phyloP scores from a whole-genome alignment of 371 early-diverging fungal genomes.

The Phascolomyces articulosus region DNA sequence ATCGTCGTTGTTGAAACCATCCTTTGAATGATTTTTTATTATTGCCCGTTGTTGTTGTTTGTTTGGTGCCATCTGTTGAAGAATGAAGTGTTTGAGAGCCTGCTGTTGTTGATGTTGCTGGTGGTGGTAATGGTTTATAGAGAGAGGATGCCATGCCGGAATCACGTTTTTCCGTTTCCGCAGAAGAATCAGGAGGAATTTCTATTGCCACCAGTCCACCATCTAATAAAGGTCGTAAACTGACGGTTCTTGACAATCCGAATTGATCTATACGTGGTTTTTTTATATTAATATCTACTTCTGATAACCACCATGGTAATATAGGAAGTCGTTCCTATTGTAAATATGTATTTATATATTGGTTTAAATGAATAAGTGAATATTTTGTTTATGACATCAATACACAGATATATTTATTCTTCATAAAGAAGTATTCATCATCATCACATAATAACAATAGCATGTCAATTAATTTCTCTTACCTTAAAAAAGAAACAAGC shows the following conservation, averaged over 20 bases:
- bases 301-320: conserved; percentile 97
- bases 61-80: neutral
- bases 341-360: conserved; percentile 22
- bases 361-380: too few species aligned
- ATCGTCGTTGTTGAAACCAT: neutral
- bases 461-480: too few species aligned
- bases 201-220: conserved; percentile 16
- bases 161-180: neutral
- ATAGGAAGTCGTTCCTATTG: conserved; percentile 64
- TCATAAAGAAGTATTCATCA: too few species aligned
- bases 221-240: conserved; percentile 51
- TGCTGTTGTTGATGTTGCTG: neutral
- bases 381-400: too few species aligned
- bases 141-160: neutral
- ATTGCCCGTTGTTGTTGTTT: too few species aligned
- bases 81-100: too few species aligned
- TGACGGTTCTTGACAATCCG: conserved; percentile 48
- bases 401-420: too few species aligned
- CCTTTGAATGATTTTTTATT: neutral
- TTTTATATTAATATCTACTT: conserved; percentile 92
- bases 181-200: neutral
- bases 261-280: conserved; percentile 60
- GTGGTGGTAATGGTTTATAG: neutral
- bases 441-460: too few species aligned
- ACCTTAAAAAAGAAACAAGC: conserved; percentile 48